A percentile compares a stretch with the other conserved stretches of the same genome.
phyloP scores from a whole-genome alignment of 169 alveolate species.

The Pseudocohnilembus persalinus region DNA sequence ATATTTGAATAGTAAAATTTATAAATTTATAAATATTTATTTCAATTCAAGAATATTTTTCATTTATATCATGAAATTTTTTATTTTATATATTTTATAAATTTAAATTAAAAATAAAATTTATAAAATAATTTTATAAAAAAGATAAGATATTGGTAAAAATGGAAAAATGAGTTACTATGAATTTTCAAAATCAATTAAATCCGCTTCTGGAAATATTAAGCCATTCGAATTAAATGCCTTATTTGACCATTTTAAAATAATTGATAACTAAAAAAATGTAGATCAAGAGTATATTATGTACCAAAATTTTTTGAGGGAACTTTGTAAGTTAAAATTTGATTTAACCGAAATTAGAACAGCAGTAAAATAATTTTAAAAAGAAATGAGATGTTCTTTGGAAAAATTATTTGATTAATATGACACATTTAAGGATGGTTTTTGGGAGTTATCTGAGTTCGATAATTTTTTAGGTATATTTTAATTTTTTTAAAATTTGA shows the following conservation, averaged over 20 bases:
- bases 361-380: not conserved
- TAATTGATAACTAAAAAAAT: no score
- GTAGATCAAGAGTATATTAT: not conserved
- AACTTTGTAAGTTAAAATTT: no score
- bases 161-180: not conserved
- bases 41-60: no score
- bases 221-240: not conserved
- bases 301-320: not conserved
- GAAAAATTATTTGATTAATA: not conserved
- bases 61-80: no score
- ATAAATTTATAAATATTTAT: no score
- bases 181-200: not conserved
- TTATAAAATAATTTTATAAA: no score
- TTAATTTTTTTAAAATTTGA: no score
- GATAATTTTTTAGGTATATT: no score
- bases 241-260: not conserved
- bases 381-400: not conserved
- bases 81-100: no score
- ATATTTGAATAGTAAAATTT: not conserved
- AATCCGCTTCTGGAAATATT: not conserved
- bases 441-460: not conserved
- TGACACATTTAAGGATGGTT: not conserved
- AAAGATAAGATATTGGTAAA: not conserved
- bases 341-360: not conserved
- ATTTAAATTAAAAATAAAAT: no score